Base-by-base conservation (phyloP, 1,284 basidiomycete genomes). In the Termitomyces sp. region DNA sequence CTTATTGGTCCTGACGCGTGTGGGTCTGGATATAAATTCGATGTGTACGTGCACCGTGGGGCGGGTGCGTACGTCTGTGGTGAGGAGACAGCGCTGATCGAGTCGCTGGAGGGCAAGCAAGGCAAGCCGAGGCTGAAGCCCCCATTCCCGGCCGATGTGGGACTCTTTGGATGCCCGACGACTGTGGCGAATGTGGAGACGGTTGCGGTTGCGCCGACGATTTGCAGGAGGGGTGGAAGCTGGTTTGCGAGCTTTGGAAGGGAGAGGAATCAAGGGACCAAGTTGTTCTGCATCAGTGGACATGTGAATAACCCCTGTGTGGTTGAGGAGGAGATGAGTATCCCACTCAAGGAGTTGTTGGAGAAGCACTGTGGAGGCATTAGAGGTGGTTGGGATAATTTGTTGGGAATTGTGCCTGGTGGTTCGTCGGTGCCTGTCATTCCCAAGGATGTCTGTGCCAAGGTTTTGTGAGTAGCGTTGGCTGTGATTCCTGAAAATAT, bases 121-220 rank as follows among this genome's bases (percentile, higher is more conserved):
- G 96, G 96, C 41, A 98, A 98, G 72, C 96, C 96, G 3, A 83
- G 96, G 60, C 79, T 99, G 64, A 99, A 99, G 79, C 96, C 96
- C n/a, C 97, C 96, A 41, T 99, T 98, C 86, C 96, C 96, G 13
- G 96, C 96, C 57, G 95, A 98, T 62, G 95, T 98, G 46, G 95
- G 95, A 55, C 77, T 97, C 40, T 99, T 98, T 66, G 95, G 95
- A 8, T 97, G 93, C 72, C 95, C 95, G 0, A 91, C 93, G 1
- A 98, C 97, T 8, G 96, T 99, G 44, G 95, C 96, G 50, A 98
- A 99, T 67, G 95, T 99, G 55, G 97, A 98, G 78, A 99, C 96
- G 5, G 93, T 99, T 54, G 88, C 96, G 31, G 96, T 98, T 39
- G 93, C 95, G 1, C 97, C 96, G 0, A 98, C 96, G 1, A 99